These are phyloP conservation scores for Verticillium isaacii DNA, from an alignment of 2,329 filamentous ascomycete species.

Conservation along the genomic window DNA sequence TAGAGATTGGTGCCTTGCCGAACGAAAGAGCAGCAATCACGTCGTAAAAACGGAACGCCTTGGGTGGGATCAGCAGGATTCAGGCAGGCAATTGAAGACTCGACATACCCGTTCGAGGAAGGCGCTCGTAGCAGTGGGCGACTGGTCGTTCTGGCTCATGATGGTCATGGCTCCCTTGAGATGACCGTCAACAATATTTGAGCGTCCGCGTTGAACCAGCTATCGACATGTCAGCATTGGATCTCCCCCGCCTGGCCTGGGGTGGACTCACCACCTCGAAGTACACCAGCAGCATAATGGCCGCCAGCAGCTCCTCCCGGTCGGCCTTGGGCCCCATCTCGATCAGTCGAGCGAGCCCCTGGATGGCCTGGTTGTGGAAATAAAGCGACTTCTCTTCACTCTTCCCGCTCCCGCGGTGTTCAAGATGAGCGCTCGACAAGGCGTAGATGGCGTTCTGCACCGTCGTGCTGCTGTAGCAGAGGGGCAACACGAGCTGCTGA, in stretches of 20 bases:
- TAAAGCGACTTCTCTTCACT: conserved; percentile 51
- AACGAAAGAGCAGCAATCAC: conserved; percentile 60
- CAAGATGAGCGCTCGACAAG: conserved; percentile 76
- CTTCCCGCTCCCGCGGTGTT: conserved; percentile 52
- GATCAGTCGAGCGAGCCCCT: conserved; percentile 53
- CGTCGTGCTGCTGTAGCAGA: conserved; percentile 48
- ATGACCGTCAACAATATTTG: conserved; percentile 57
- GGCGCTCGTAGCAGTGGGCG: conserved; percentile 44
- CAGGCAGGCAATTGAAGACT: neutral
- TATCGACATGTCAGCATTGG: conserved; percentile 19
- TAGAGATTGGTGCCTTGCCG: conserved; percentile 51
- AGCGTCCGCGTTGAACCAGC: conserved; percentile 56
- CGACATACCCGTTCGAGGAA: conserved; percentile 53
- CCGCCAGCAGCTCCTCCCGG: conserved; percentile 53
- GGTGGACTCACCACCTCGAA: conserved; percentile 55
- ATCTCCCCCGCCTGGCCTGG: neutral
- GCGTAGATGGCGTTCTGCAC: conserved; percentile 83
- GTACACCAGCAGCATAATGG: conserved; percentile 58
- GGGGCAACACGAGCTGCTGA: conserved; percentile 56
- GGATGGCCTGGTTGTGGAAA: conserved; percentile 56
- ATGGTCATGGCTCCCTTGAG: conserved; percentile 58
- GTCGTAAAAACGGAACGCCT: conserved; percentile 64
- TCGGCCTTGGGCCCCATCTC: conserved; percentile 44
- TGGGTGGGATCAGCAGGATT: neutral
- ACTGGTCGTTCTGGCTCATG: conserved; percentile 43